Conservation (phyloP, 768 basidiomycete species). For the Pleurotus sapidus region DNA sequence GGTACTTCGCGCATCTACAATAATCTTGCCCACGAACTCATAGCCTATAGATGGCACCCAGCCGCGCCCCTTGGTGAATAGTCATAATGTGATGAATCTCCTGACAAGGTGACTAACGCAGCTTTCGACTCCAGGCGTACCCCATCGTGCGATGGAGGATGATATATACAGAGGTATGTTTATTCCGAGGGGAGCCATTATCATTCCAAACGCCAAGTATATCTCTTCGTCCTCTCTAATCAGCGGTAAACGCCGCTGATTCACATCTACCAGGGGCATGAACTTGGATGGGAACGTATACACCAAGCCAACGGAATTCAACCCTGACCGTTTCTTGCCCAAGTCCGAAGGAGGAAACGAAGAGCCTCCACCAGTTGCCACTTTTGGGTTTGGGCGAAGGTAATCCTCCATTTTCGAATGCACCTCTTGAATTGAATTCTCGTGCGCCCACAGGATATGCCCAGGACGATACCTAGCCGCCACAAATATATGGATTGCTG, state of each 20-base stretch:
- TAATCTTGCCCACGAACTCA: neutral
- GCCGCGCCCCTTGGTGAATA: slow-evolving; percentile 14
- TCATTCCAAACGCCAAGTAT: neutral
- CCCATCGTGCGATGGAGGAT: slow-evolving; percentile 19
- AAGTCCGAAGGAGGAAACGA: slow-evolving; percentile 14
- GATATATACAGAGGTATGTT: slow-evolving; percentile 25
- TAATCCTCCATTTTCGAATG: neutral
- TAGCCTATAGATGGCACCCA: slow-evolving; percentile 12
- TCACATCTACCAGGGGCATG: slow-evolving; percentile 18
- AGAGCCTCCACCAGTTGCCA: slow-evolving; percentile 20
- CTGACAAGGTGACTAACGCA: neutral
- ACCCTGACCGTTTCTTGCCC: slow-evolving; percentile 23
- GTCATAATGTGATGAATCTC: too few species aligned
- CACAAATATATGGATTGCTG: slow-evolving; percentile 40
- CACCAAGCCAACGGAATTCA: slow-evolving; percentile 17
- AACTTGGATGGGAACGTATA: slow-evolving; percentile 21
- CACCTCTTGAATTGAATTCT: too few species aligned
- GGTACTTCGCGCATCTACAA: slow-evolving; percentile 17
- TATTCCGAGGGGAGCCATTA: slow-evolving; percentile 17
- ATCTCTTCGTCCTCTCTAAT: neutral
- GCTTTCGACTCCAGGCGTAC: neutral
- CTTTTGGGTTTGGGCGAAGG: slow-evolving; percentile 22
- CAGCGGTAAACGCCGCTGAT: neutral
- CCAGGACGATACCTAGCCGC: slow-evolving; percentile 55
- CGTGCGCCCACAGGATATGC: slow-evolving; percentile 35